phyloP scores from a whole-genome alignment of 805 yeast species.

The Starmera quercuum region DNA sequence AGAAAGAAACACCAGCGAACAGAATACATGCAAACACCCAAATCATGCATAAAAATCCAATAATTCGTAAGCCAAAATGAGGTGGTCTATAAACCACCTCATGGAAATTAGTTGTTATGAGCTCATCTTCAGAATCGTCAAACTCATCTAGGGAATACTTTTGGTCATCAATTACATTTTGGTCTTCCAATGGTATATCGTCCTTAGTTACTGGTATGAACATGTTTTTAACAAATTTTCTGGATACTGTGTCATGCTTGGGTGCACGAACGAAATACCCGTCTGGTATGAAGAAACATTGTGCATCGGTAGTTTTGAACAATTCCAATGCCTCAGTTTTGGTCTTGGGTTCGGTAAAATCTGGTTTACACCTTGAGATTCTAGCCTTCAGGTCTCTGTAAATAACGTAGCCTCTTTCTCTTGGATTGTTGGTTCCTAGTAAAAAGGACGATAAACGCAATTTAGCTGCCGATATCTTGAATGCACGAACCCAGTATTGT shows the following conservation, averaged over 20 bases:
- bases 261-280: slow-evolving; percentile 87
- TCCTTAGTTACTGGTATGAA: slow-evolving; percentile 81
- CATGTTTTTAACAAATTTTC: slow-evolving; percentile 53
- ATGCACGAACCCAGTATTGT: slow-evolving; percentile 55
- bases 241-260: slow-evolving; percentile 64
- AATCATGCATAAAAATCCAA: slow-evolving; percentile 27
- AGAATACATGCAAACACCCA: slow-evolving; percentile 39
- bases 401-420: slow-evolving; percentile 62
- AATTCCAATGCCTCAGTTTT: slow-evolving; percentile 33
- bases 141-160: slow-evolving; percentile 31
- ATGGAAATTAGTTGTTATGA: slow-evolving; percentile 39
- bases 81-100: slow-evolving; percentile 86
- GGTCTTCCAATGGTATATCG: slow-evolving; percentile 48
- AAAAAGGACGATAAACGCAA: slow-evolving; percentile 80
- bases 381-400: slow-evolving; percentile 44
- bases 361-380: slow-evolving; percentile 37
- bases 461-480: slow-evolving; percentile 43
- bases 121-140: slow-evolving; percentile 34
- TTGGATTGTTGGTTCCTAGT: slow-evolving; percentile 49
- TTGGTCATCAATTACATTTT: slow-evolving; percentile 21
- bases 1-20: slow-evolving; percentile 15
- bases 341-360: slow-evolving; percentile 51
- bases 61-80: slow-evolving; percentile 51
- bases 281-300: slow-evolving; percentile 66
- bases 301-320: slow-evolving; percentile 32